Evolutionary conservation across 2,329 filamentous ascomycete species (phyloP).

Genomic region (Bipolaris cookei): DNA sequence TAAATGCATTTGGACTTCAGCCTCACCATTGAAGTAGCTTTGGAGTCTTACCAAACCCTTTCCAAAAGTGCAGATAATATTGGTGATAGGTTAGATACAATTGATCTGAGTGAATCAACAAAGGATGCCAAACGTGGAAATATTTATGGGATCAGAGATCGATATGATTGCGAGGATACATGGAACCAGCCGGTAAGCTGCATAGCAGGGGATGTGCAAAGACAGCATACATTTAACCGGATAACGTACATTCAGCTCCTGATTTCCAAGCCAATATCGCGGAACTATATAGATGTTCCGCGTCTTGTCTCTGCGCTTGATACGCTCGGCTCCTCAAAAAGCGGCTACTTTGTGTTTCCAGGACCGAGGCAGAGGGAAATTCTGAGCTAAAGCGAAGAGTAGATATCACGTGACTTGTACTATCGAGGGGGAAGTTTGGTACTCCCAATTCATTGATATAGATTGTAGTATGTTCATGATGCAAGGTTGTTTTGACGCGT

Average conservation of each 20-base stretch:
- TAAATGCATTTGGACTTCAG: conserved; percentile 28
- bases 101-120: background rate
- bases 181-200: conserved; percentile 21
- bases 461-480: background rate
- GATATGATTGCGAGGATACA: background rate
- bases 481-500: background rate
- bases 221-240: conserved; percentile 36
- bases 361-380: background rate
- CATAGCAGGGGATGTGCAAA: conserved; percentile 8
- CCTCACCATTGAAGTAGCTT: conserved; percentile 21
- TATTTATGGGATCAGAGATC: background rate
- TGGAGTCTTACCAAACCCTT: background rate
- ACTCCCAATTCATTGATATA: background rate
- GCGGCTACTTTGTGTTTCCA: background rate
- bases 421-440: background rate
- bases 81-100: background rate
- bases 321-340: background rate
- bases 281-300: background rate
- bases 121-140: background rate
- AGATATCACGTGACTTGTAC: too few species aligned
- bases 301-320: background rate
- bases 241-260: conserved; percentile 26
- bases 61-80: background rate
- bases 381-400: background rate
- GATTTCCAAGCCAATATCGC: background rate